These are phyloP conservation scores for Zhuliangozyma blackwelliae DNA, from an alignment of 1,139 yeast species.

Conservation along the genomic window DNA sequence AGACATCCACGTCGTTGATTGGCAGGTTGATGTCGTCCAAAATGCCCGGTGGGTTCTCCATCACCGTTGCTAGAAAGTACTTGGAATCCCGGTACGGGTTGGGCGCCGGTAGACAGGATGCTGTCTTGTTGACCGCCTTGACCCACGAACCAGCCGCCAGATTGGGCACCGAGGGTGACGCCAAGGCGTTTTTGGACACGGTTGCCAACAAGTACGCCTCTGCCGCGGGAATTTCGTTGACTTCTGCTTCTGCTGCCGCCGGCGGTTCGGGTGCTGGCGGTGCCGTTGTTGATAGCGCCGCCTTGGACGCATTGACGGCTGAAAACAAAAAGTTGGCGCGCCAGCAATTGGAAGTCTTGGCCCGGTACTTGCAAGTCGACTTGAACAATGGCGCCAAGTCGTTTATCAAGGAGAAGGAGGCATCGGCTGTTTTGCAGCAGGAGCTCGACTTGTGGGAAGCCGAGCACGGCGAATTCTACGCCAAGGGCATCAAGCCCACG, in stretches of 20 bases:
- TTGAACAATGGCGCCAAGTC: constrained; percentile 87
- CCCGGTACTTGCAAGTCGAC: constrained; percentile 90
- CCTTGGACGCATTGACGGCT: constrained; percentile 88
- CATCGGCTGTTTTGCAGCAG: constrained; percentile 74
- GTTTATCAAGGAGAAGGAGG: constrained; percentile 82
- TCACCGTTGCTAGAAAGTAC: constrained; percentile 86
- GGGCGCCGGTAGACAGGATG: constrained; percentile 90
- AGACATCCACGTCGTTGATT: constrained; percentile 82
- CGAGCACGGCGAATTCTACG: constrained; percentile 94
- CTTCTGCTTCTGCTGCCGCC: constrained; percentile 57
- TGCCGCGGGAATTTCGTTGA: constrained; percentile 69
- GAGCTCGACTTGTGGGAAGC: constrained; percentile 91
- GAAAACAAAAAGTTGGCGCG: constrained; percentile 87
- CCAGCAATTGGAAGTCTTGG: constrained; percentile 93
- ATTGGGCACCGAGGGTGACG: constrained; percentile 81
- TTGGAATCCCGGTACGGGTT: constrained; percentile 89
- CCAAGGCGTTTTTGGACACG: constrained; percentile 81
- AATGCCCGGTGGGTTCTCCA: constrained; percentile 99
- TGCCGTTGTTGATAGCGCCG: constrained; percentile 92
- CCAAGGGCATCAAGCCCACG: constrained; percentile 84
- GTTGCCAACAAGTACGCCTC: constrained; percentile 84
- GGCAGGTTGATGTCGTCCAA: constrained; percentile 92
- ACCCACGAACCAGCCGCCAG: constrained; percentile 90
- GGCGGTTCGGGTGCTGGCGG: constrained; percentile 63
- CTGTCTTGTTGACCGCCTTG: constrained; percentile 76